Conservation (phyloP, 441 rosid genomes). For the Manihot esculenta region DNA sequence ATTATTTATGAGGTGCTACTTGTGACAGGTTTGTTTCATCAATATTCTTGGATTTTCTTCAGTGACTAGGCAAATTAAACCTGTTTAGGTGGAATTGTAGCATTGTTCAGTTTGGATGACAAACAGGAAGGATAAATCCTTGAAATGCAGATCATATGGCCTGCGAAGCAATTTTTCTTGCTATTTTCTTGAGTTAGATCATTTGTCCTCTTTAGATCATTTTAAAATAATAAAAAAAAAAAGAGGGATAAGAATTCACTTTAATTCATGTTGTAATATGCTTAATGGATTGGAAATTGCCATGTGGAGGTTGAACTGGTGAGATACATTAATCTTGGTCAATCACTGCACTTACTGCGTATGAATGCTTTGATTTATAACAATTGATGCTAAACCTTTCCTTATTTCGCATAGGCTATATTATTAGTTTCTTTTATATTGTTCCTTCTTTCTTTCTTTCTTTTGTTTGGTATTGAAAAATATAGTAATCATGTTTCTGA, state of each 20-base stretch:
- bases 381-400: too few relatives aligned
- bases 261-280: neutral
- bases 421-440: neutral
- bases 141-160: neutral
- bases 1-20: neutral
- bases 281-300: neutral
- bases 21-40: neutral
- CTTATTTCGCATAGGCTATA: too few relatives aligned
- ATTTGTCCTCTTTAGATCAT: neutral
- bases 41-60: neutral
- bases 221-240: neutral
- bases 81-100: neutral
- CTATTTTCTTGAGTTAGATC: neutral
- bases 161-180: neutral
- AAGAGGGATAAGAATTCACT: neutral
- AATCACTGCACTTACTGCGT: neutral
- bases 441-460: neutral
- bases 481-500: slow-evolving; percentile 11
- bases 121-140: neutral
- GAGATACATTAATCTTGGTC: neutral
- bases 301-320: neutral
- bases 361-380: neutral
- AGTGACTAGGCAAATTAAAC: neutral
- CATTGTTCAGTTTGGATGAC: neutral
- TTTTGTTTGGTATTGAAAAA: neutral